Evolutionary conservation across 176 grass and related monocot genomes (phyloP).

Genomic region (Oryza glumipatula): DNA sequence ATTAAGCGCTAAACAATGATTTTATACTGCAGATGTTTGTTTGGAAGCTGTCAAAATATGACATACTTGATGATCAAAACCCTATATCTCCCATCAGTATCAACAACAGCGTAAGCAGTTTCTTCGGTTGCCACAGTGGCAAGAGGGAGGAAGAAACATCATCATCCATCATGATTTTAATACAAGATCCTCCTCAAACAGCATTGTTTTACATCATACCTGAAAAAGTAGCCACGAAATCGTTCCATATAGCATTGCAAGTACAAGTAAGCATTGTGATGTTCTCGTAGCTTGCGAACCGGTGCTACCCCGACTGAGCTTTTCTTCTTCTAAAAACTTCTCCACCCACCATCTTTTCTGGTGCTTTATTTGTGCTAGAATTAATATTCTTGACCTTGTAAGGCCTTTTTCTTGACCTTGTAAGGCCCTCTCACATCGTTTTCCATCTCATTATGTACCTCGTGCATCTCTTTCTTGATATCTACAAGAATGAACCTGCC

Average conservation of each 20-base stretch:
- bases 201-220: not conserved
- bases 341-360: not conserved
- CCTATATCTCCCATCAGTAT: slow-evolving; percentile 11
- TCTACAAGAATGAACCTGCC: not conserved
- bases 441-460: not conserved
- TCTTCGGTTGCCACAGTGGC: not conserved
- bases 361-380: not conserved
- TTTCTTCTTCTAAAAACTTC: not conserved
- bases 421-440: slow-evolving; percentile 38
- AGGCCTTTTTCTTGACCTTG: slow-evolving; percentile 85
- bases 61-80: not conserved
- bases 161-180: not conserved
- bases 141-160: slow-evolving; percentile 4
- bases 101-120: slow-evolving; percentile 6
- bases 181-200: not conserved
- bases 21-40: slow-evolving; percentile 15
- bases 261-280: not conserved
- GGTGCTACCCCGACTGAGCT: slow-evolving; percentile 59
- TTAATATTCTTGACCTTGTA: slow-evolving; percentile 73
- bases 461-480: not conserved
- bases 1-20: not conserved
- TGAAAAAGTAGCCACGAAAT: not conserved
- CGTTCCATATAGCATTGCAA: not conserved
- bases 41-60: not conserved
- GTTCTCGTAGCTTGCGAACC: not conserved